Base-by-base conservation (phyloP, 495 filamentous ascomycete species). In the Parachaetomium inaequale region DNA sequence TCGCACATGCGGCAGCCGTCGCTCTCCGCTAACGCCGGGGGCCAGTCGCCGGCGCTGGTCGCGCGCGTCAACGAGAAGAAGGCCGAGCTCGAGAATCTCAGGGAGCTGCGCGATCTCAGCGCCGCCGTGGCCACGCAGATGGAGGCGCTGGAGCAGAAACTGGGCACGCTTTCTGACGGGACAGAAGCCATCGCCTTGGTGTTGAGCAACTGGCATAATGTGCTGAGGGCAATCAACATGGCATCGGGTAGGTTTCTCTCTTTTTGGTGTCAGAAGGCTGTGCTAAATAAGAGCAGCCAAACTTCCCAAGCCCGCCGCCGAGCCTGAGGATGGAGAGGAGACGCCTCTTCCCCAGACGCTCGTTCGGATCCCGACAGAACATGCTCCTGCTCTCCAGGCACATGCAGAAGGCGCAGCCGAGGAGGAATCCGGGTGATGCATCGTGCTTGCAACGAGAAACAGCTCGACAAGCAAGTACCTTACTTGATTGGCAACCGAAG, bases 171-270 rank as follows among this genome's bases (percentile, higher is more conserved):
- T 60, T 89, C 91, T 28, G 89, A 95, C 73, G 94, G 94, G 45
- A 96, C 94, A 36, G 91, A 98, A 94, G 93, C 92, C 66, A 92
- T 98, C 70, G 94, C 94, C 51, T 85, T 87, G 50, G 94, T 98
- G 19, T 76, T 98, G 63, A 84, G 89, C 50, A 98, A 98, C 74
- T 98, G 94, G 94, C 89, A 96, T 68, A 95, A 92, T 72, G 93
- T 98, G 55, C 81, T 98, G 21, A 83, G 89, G 54, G 92, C 92
- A 40, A 97, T 98, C 68, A 89, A 88, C 70, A 95, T 98, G 87
- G 93, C 95, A 60, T 96, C 92, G 55, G 85, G 94, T 98, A 85
- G 72, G 89, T 60, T 53, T 19, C 61, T 31, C n/a, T 25, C 26
- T 25, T 63, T 49, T 42, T 31, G 45, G 8, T 50, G 23, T 40